Percentiles rank a stretch among this genome's conserved stretches.
phyloP scores from a whole-genome alignment of 2,329 filamentous ascomycete species.

The Tolypocladium cylindrosporum region DNA sequence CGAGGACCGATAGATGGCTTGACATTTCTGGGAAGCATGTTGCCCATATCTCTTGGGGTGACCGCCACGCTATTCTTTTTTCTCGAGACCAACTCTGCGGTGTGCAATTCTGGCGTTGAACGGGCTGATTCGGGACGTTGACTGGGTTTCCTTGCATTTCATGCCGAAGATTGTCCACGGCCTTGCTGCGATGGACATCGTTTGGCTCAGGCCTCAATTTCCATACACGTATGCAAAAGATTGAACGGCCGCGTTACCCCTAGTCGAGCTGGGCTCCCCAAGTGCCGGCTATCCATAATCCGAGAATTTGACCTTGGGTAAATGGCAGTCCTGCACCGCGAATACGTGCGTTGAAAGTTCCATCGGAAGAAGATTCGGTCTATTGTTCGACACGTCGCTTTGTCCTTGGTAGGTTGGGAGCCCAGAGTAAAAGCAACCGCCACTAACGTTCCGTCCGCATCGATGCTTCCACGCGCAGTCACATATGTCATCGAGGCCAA shows the following conservation, averaged over 20 bases:
- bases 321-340: background rate
- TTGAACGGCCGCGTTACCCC: background rate
- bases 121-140: conserved; percentile 5
- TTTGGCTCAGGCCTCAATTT: background rate
- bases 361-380: too few species aligned
- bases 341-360: too few species aligned
- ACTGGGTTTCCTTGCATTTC: conserved; percentile 5
- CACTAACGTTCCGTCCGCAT: background rate
- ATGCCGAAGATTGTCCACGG: background rate
- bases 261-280: background rate
- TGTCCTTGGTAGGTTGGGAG: background rate
- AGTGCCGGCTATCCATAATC: background rate
- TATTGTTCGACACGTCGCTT: background rate
- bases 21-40: background rate
- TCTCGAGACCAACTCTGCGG: background rate
- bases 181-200: background rate
- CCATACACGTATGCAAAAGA: background rate
- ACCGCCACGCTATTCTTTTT: background rate
- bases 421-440: background rate
- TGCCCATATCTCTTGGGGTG: background rate
- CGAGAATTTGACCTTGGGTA: background rate
- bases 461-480: background rate
- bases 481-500: too few species aligned
- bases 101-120: conserved; percentile 10
- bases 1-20: conserved; percentile 56